Percentiles rank a stretch among this genome's conserved stretches.
Conservation (phyloP, 768 basidiomycete species). For the Hygrophorus russula region DNA sequence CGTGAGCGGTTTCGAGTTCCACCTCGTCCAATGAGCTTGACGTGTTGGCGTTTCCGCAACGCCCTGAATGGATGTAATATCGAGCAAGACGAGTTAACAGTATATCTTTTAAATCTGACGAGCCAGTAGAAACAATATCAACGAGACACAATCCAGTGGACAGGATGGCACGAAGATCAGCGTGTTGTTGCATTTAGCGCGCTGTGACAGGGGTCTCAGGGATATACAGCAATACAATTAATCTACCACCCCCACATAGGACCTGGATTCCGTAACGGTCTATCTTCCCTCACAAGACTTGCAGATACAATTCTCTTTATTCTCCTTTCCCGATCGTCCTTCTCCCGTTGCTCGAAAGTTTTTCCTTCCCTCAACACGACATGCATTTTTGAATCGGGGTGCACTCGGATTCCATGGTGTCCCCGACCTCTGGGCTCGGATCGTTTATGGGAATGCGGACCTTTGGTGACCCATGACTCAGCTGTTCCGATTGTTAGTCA, state of each 20-base stretch:
- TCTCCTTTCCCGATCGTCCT: conserved; percentile 51
- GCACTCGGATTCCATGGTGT: conserved; percentile 64
- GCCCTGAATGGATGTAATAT: conserved; percentile 24
- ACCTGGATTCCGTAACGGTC: conserved; percentile 62
- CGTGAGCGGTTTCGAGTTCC: conserved; percentile 42
- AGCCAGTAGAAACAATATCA: too few species aligned
- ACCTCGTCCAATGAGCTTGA: conserved; percentile 25
- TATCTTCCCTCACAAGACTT: conserved; percentile 67
- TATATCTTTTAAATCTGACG: too few species aligned
- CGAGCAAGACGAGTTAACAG: conserved; percentile 27
- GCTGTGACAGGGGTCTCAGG: too few species aligned
- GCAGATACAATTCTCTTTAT: conserved; percentile 74
- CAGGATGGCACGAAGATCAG: too few species aligned
- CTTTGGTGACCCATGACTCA: conserved; percentile 93
- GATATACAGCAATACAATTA: too few species aligned
- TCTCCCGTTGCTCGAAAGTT: conserved; percentile 57
- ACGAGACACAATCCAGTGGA: too few species aligned
- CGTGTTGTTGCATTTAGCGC: too few species aligned
- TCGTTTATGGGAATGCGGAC: conserved; percentile 46
- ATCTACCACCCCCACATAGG: conserved; percentile 79
- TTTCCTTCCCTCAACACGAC: conserved; percentile 77
- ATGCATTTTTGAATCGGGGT: conserved; percentile 63
- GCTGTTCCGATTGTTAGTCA: conserved; percentile 31
- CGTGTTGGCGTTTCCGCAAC: conserved; percentile 8
- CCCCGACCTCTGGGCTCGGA: conserved; percentile 80